phyloP scores from a whole-genome alignment of 2,329 filamentous ascomycete species.

The Alternaria burnsii region DNA sequence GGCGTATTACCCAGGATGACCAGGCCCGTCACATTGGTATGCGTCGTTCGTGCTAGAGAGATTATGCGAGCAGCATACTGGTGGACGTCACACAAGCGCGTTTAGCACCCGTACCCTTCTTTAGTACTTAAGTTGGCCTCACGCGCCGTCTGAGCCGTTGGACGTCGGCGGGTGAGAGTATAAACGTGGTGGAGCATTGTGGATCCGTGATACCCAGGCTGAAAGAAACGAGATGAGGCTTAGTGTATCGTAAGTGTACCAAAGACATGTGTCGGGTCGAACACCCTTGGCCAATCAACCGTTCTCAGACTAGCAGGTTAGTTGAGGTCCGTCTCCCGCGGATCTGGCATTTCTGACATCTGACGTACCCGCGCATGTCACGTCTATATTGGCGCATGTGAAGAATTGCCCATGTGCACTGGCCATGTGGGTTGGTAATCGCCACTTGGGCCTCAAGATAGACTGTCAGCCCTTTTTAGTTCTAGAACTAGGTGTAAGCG shows the following conservation, averaged over 20 bases:
- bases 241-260: conserved; percentile 4
- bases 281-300: background rate
- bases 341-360: conserved; percentile 14
- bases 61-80: conserved; percentile 1
- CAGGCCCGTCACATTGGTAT: background rate
- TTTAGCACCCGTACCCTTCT: background rate
- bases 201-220: background rate
- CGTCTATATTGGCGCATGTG: background rate
- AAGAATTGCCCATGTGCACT: conserved; percentile 7
- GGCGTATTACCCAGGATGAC: background rate
- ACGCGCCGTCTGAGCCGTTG: conserved; percentile 3
- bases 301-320: background rate
- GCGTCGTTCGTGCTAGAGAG: conserved; percentile 1
- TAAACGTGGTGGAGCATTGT: conserved; percentile 1
- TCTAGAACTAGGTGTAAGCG: conserved; percentile 1
- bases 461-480: background rate
- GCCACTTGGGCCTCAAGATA: conserved; percentile 13
- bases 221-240: conserved; percentile 2
- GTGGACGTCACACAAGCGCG: background rate
- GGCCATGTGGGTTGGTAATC: conserved; percentile 4
- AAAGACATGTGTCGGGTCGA: background rate
- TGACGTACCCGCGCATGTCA: conserved; percentile 9
- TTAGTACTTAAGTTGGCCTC: background rate
- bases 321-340: conserved; percentile 7
- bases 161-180: background rate